Percentiles rank a stretch among this genome's conserved stretches.
Conservation (phyloP, 371 early-diverging fungal species). For the Lichtheimia corymbifera region DNA sequence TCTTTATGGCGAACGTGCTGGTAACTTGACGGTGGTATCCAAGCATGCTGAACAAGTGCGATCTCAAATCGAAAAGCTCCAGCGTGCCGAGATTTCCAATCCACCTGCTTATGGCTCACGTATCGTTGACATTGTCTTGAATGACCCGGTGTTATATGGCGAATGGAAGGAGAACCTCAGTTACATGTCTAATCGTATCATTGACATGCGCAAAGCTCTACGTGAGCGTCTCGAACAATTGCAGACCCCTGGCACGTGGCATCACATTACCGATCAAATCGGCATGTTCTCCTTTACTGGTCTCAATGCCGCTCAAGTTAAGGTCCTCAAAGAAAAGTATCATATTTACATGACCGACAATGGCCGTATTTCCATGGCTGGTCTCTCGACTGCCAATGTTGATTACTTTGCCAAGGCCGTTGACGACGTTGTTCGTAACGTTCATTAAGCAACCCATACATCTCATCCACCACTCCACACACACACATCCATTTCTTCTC, state of each 20-base stretch:
- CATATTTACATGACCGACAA: slow-evolving; percentile 92
- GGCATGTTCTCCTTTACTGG: slow-evolving; percentile 98
- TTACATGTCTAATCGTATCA: slow-evolving; percentile 88
- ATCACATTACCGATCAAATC: slow-evolving; percentile 91
- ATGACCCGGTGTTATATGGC: slow-evolving; percentile 66
- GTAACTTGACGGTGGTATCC: slow-evolving; percentile 81
- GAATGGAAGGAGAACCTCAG: slow-evolving; percentile 85
- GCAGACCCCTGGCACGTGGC: slow-evolving; percentile 91
- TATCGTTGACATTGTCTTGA: slow-evolving; percentile 80
- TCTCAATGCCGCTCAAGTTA: slow-evolving; percentile 69
- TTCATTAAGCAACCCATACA: slow-evolving; percentile 1
- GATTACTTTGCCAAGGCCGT: slow-evolving; percentile 80
- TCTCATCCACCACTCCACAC: too few relatives aligned
- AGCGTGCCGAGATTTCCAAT: slow-evolving; percentile 85
- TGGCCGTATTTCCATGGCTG: slow-evolving; percentile 95
- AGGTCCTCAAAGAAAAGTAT: slow-evolving; percentile 74
- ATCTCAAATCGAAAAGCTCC: slow-evolving; percentile 82
- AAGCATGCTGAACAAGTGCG: slow-evolving; percentile 53
- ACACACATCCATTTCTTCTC: too few relatives aligned
- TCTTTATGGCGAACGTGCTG: slow-evolving; percentile 89
- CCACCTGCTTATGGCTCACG: slow-evolving; percentile 90
- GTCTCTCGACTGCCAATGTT: slow-evolving; percentile 83
- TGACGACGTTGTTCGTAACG: slow-evolving; percentile 71
- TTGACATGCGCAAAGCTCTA: slow-evolving; percentile 78
- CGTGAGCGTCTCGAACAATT: slow-evolving; percentile 60